Conservation (phyloP, 345 rosid genomes). For the sweet orange (Citrus sinensis) region DNA sequence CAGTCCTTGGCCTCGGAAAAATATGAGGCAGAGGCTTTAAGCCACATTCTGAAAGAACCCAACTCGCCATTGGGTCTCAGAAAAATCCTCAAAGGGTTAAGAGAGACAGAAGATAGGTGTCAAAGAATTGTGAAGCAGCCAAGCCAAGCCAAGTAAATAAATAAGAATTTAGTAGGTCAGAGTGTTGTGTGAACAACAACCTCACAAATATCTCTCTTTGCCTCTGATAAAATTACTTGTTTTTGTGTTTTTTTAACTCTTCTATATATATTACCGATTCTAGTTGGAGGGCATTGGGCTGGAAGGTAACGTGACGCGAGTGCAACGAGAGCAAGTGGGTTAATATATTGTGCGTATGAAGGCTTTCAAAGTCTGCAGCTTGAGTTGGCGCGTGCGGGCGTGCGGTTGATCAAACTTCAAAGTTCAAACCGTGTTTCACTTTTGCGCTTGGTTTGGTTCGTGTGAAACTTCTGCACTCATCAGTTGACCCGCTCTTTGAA, state of each 20-base stretch:
- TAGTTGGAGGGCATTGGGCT: neutral
- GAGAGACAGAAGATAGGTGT: slow-evolving; percentile 10
- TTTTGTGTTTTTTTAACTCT: neutral
- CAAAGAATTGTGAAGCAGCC: neutral
- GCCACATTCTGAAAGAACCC: slow-evolving; percentile 72
- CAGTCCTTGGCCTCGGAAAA: slow-evolving; percentile 45
- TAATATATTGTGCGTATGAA: neutral
- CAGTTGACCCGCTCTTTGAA: too few relatives aligned
- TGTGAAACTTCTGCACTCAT: neutral
- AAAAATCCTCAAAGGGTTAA: slow-evolving; percentile 10
- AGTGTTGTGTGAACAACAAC: neutral
- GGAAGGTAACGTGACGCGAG: neutral
- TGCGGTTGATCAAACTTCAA: too few relatives aligned
- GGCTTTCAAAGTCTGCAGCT: neutral
- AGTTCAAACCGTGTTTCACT: neutral
- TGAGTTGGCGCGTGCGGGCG: neutral
- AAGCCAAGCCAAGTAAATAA: too few relatives aligned
- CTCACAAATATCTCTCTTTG: neutral
- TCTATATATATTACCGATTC: neutral
- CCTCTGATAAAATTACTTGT: neutral
- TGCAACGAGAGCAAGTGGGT: neutral
- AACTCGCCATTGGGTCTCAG: slow-evolving; percentile 54
- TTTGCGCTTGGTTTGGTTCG: neutral
- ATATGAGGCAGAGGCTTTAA: slow-evolving; percentile 59
- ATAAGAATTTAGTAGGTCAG: neutral